Percentiles rank a stretch among this genome's conserved stretches.
These are phyloP conservation scores for Melanomma pulvis-pyrius DNA, from an alignment of 495 filamentous ascomycete genomes.

Conservation along the genomic window DNA sequence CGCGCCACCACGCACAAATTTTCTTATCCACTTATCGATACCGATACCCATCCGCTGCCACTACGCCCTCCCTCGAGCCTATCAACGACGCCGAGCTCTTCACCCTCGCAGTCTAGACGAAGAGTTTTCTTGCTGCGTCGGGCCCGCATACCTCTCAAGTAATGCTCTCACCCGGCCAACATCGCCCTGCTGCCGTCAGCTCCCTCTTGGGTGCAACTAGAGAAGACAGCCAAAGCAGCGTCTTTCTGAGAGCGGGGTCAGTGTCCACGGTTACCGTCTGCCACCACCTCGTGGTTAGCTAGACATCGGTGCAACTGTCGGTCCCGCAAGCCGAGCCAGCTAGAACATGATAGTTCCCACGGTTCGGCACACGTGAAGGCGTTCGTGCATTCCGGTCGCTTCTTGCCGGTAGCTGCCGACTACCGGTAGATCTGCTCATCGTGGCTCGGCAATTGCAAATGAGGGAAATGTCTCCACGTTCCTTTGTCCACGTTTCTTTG, in stretches of 20 bases:
- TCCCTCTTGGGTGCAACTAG: background rate
- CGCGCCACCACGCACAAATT: constrained; percentile 15
- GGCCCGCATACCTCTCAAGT: constrained; percentile 1
- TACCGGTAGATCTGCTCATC: background rate
- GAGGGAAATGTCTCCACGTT: background rate
- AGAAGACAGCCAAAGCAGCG: background rate
- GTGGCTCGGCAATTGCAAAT: background rate
- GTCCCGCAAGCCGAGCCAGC: too few relatives aligned
- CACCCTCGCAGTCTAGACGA: background rate
- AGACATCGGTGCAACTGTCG: too few relatives aligned
- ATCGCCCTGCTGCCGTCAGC: background rate
- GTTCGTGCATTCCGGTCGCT: constrained; percentile 7
- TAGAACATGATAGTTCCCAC: background rate
- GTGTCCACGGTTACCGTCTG: background rate
- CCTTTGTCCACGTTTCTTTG: background rate
- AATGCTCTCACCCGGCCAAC: constrained; percentile 6
- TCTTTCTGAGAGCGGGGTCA: background rate
- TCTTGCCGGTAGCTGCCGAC: background rate
- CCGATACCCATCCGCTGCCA: constrained; percentile 19
- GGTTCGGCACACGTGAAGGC: background rate
- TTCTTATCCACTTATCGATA: constrained; percentile 38
- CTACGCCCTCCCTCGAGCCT: background rate
- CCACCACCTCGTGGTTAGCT: too few relatives aligned
- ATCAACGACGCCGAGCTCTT: background rate
- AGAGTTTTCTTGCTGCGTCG: constrained; percentile 19